These are phyloP conservation scores for Nakazawaea wickerhamii DNA, from an alignment of 805 yeast species.

Conservation along the genomic window DNA sequence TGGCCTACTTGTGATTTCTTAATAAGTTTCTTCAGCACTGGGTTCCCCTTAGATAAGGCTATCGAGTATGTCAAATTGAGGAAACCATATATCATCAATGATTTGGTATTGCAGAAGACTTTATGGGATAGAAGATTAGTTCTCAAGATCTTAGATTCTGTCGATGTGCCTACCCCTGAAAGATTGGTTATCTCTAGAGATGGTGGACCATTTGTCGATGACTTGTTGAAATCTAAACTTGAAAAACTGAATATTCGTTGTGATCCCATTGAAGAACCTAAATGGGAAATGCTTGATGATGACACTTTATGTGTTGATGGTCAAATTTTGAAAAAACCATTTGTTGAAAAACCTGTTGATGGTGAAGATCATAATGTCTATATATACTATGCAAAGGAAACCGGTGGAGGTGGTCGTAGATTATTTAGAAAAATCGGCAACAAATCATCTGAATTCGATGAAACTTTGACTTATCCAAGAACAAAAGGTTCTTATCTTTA, in stretches of 20 bases:
- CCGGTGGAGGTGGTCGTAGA: slow-evolving; percentile 97
- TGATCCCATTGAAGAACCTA: slow-evolving; percentile 52
- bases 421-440: slow-evolving; percentile 94
- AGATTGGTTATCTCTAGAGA: slow-evolving; percentile 89
- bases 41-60: slow-evolving; percentile 95
- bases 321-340: slow-evolving; percentile 71
- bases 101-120: slow-evolving; percentile 83
- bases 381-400: slow-evolving; percentile 79
- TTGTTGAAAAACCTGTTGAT: slow-evolving; percentile 97
- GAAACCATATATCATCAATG: slow-evolving; percentile 86
- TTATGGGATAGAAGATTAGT: slow-evolving; percentile 97
- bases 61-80: slow-evolving; percentile 83
- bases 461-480: slow-evolving; percentile 65
- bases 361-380: slow-evolving; percentile 98
- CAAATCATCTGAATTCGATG: slow-evolving; percentile 94
- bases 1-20: slow-evolving; percentile 99
- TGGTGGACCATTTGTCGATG: slow-evolving; percentile 89
- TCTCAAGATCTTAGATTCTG: slow-evolving; percentile 67
- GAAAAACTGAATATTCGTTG: slow-evolving; percentile 55
- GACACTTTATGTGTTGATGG: slow-evolving; percentile 80
- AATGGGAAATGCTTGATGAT: slow-evolving; percentile 84
- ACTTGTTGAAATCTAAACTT: slow-evolving; percentile 56
- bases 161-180: slow-evolving; percentile 84
- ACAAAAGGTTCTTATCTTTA: slow-evolving; percentile 88
- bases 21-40: slow-evolving; percentile 89